These are phyloP conservation scores for Pichia californica DNA, from an alignment of 805 yeast species.

Conservation along the genomic window DNA sequence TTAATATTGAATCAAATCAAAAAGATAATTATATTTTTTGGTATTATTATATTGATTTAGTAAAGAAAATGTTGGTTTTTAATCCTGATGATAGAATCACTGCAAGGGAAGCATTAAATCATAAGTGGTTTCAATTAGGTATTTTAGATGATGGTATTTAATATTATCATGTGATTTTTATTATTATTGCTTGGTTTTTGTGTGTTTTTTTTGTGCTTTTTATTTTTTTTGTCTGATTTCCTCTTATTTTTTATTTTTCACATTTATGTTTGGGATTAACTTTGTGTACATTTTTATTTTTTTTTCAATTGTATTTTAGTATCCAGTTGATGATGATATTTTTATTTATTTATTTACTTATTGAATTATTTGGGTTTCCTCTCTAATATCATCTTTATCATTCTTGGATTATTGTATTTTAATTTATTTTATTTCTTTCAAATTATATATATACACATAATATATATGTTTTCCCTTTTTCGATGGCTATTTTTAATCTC, in stretches of 20 bases:
- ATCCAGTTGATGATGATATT: too few species aligned
- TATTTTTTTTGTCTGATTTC: too few species aligned
- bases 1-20: constrained; percentile 32
- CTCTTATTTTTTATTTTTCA: neutral
- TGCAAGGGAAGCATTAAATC: constrained; percentile 49
- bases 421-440: too few species aligned
- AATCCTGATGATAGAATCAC: constrained; percentile 46
- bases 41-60: constrained; percentile 61
- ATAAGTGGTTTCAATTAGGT: constrained; percentile 72
- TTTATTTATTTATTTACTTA: too few species aligned
- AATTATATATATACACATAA: too few species aligned
- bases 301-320: neutral
- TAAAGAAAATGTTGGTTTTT: constrained; percentile 42
- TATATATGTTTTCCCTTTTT: too few species aligned
- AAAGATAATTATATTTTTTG: constrained; percentile 72
- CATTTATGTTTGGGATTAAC: neutral
- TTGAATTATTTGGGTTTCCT: too few species aligned
- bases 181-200: neutral
- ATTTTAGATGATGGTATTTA: constrained; percentile 48
- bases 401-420: too few species aligned
- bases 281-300: neutral
- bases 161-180: neutral
- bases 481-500: too few species aligned
- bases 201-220: neutral
- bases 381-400: too few species aligned